These are phyloP conservation scores for Schrenkiella parvula DNA, from an alignment of 345 rosid genomes.

Conservation along the genomic window DNA sequence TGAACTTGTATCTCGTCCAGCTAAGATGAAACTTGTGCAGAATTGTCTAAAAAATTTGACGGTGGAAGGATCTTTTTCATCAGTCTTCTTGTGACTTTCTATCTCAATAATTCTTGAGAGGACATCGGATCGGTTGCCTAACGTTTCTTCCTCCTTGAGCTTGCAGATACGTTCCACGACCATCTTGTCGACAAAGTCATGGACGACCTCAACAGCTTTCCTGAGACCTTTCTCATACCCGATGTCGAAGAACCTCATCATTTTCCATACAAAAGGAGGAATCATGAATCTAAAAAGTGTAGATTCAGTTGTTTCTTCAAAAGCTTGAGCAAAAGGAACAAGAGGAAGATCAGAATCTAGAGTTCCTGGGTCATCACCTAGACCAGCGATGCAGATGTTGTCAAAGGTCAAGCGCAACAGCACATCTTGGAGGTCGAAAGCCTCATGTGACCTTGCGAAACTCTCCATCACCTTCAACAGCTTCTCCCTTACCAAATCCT, in stretches of 20 bases:
- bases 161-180: constrained; percentile 40
- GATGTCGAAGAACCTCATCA: constrained; percentile 41
- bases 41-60: constrained; percentile 38
- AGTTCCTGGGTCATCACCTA: constrained; percentile 64
- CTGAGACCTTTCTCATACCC: constrained; percentile 57
- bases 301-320: constrained; percentile 53
- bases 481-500: constrained; percentile 49
- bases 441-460: constrained; percentile 14
- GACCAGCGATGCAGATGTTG: constrained; percentile 57
- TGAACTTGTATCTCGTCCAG: constrained; percentile 57
- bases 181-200: constrained; percentile 41
- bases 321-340: constrained; percentile 43
- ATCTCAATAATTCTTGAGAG: constrained; percentile 55
- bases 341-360: constrained; percentile 37
- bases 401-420: constrained; percentile 61
- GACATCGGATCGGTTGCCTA: constrained; percentile 38
- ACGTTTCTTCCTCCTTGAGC: constrained; percentile 34
- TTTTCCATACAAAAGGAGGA: constrained; percentile 53
- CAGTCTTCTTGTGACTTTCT: constrained; percentile 38
- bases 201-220: constrained; percentile 41
- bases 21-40: constrained; percentile 51
- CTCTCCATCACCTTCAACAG: constrained; percentile 50
- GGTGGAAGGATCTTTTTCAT: constrained; percentile 26
- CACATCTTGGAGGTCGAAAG: constrained; percentile 61
- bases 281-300: constrained; percentile 49